Conservation (phyloP, 768 basidiomycete genomes). For the Clitopilus passeckerianus region DNA sequence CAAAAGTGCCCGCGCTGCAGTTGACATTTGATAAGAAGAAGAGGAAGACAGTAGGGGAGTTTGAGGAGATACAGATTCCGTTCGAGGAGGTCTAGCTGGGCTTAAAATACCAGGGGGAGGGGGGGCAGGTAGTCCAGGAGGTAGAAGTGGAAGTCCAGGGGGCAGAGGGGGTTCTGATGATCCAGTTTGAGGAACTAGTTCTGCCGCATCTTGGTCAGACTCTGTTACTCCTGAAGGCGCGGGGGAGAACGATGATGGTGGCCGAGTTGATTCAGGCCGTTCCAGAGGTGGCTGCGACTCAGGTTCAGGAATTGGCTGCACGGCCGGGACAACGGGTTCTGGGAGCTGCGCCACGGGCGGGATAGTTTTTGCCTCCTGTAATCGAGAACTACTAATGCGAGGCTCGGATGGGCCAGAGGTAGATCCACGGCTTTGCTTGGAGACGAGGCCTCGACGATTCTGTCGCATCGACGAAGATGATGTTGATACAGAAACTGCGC, state of each 20-base stretch:
- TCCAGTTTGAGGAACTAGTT: constrained; percentile 23
- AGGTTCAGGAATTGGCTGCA: neutral
- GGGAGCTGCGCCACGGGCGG: neutral
- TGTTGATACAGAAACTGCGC: constrained; percentile 21
- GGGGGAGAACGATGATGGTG: constrained; percentile 2
- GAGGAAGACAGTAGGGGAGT: constrained; percentile 48
- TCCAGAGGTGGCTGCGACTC: neutral
- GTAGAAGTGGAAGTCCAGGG: constrained; percentile 36
- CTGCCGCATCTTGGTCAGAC: constrained; percentile 15
- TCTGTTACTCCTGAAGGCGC: constrained; percentile 24
- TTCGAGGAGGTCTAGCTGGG: constrained; percentile 46
- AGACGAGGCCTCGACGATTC: neutral
- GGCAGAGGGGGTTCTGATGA: constrained; percentile 29
- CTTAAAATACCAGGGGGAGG: constrained; percentile 63
- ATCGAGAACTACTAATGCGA: neutral
- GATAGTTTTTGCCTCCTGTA: neutral
- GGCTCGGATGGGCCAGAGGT: neutral
- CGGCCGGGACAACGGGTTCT: neutral
- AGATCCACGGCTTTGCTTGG: neutral
- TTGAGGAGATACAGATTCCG: constrained; percentile 46
- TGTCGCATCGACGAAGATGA: constrained; percentile 21
- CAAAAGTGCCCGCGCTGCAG: constrained; percentile 75
- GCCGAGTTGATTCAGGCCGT: neutral
- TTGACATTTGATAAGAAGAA: constrained; percentile 82
- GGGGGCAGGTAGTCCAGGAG: constrained; percentile 54